Percentiles rank a stretch among this genome's conserved stretches.
These are phyloP conservation scores for Hyphopichia homilentoma DNA, from an alignment of 805 yeast species.

Conservation along the genomic window DNA sequence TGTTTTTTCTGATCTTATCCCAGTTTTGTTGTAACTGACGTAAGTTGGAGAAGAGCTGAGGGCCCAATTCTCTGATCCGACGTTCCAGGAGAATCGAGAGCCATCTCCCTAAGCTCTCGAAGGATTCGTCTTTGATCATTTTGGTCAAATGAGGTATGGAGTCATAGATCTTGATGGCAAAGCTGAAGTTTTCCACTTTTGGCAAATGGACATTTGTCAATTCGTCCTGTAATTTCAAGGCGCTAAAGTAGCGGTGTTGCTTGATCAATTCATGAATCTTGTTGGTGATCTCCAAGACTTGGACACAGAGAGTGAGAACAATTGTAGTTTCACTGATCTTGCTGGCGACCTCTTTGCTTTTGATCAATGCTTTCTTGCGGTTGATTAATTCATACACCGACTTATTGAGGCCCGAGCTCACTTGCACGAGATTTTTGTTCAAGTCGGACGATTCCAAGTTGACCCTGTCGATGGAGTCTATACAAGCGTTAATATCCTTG, in stretches of 20 bases:
- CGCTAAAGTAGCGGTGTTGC: slow-evolving; percentile 75
- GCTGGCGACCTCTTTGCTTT: slow-evolving; percentile 56
- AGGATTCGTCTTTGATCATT: slow-evolving; percentile 71
- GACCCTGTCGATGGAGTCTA: slow-evolving; percentile 60
- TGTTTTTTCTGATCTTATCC: slow-evolving; percentile 44
- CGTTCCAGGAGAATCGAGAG: slow-evolving; percentile 58
- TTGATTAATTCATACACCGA: slow-evolving; percentile 65
- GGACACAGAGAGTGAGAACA: slow-evolving; percentile 68
- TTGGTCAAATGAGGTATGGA: slow-evolving; percentile 74
- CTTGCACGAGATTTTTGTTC: slow-evolving; percentile 48
- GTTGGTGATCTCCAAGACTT: slow-evolving; percentile 81
- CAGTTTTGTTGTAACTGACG: slow-evolving; percentile 57
- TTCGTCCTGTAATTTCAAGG: slow-evolving; percentile 77
- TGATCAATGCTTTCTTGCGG: slow-evolving; percentile 56
- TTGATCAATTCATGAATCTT: slow-evolving; percentile 78
- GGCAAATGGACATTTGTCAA: slow-evolving; percentile 65
- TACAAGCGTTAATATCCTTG: slow-evolving; percentile 52
- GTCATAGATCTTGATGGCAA: slow-evolving; percentile 66
- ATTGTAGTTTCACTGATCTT: slow-evolving; percentile 71
- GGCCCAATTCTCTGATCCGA: slow-evolving; percentile 58
- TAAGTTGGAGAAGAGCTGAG: slow-evolving; percentile 50
- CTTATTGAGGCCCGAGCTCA: slow-evolving; percentile 55
- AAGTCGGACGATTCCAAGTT: slow-evolving; percentile 55
- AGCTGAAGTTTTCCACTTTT: slow-evolving; percentile 68
- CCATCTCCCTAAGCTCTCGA: slow-evolving; percentile 62